Base-by-base conservation (phyloP, 208 protist genomes). In the Polymyxa betae region DNA sequence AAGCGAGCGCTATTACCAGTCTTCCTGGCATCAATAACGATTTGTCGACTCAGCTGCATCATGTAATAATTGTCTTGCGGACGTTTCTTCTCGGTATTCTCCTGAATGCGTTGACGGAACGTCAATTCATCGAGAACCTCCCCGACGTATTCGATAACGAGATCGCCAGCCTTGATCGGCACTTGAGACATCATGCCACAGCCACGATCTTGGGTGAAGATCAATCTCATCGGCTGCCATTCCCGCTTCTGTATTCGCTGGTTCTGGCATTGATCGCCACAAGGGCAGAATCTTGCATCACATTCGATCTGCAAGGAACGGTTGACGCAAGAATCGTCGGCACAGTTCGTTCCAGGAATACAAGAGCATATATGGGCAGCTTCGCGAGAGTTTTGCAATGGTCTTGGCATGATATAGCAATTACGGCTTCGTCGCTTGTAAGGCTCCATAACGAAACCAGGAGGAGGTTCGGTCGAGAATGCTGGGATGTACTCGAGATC, bases 61-160 rank as follows among this genome's bases (percentile, higher is more conserved):
- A 92, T 91, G 54, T 90, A 92, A 46, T 12, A 91, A 44, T 92
- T 60, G n/a, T 10, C 43, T 35, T 44, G 77, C 41, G 20, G 35
- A n/a, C n/a, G n/a, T n/a, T n/a, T n/a, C 87, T 32, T 41, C 29
- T 0, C 72, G n/a, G 66, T 35, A 88, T n/a, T 60, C 52, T 89
- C 77, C 16, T 41, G 32, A 20, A 92, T 82, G 88, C 77, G 68
- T 68, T 44, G 82, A 46, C 38, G 41, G 64, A 20, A 54, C 89
- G 38, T 77, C 52, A 38, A 45, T 45, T 43, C 35, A 44, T 89
- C 43, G 0, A 92, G 77, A 5, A 92, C 35, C 77, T 92, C 91
- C 29, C 91, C 91, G 38, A 92, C 78, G 38, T 92, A 92, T 72
- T 92, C 91, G 77, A 92, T 91, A 0, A 92, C 49, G 72, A 90